Conservation (phyloP, 2,329 filamentous ascomycete species). For the Aspergillus candidus region DNA sequence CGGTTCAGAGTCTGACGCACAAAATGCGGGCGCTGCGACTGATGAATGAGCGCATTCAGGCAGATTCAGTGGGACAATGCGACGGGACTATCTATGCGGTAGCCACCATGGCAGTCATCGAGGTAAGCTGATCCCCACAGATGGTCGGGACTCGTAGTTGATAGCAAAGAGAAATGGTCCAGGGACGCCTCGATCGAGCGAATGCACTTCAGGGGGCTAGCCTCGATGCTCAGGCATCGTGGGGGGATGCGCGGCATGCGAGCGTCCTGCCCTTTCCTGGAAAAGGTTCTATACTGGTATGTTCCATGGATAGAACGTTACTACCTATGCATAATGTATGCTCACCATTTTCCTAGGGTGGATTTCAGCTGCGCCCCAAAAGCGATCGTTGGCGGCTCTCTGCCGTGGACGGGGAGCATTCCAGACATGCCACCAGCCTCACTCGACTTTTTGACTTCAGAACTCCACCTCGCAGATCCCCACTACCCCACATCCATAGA, state of each 20-base stretch:
- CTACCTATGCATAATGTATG: background rate
- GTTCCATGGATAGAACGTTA: background rate
- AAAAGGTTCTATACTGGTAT: conserved; percentile 30
- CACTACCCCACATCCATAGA: conserved; percentile 8
- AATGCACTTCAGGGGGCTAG: conserved; percentile 25
- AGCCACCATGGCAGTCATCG: conserved; percentile 30
- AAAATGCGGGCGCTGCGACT: conserved; percentile 28
- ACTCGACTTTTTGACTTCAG: conserved; percentile 20
- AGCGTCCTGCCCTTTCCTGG: conserved; percentile 21
- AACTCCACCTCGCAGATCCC: conserved; percentile 15
- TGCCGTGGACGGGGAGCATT: conserved; percentile 25
- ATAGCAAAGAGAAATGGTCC: conserved; percentile 28
- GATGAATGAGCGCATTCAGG: conserved; percentile 25
- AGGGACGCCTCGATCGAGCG: conserved; percentile 26
- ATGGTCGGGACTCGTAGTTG: conserved; percentile 1
- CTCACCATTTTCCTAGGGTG: conserved; percentile 19
- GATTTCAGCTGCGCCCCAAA: conserved; percentile 28
- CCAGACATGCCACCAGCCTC: conserved; percentile 18
- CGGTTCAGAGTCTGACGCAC: conserved; percentile 28
- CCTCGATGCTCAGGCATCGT: conserved; percentile 23
- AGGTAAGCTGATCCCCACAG: conserved; percentile 13
- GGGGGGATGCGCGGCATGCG: conserved; percentile 27
- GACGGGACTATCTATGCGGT: conserved; percentile 28
- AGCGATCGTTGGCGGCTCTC: conserved; percentile 22
- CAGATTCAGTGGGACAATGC: conserved; percentile 17